These are phyloP conservation scores for Purpureocillium takamizusanense DNA, from an alignment of 2,329 filamentous ascomycete species.

Conservation along the genomic window DNA sequence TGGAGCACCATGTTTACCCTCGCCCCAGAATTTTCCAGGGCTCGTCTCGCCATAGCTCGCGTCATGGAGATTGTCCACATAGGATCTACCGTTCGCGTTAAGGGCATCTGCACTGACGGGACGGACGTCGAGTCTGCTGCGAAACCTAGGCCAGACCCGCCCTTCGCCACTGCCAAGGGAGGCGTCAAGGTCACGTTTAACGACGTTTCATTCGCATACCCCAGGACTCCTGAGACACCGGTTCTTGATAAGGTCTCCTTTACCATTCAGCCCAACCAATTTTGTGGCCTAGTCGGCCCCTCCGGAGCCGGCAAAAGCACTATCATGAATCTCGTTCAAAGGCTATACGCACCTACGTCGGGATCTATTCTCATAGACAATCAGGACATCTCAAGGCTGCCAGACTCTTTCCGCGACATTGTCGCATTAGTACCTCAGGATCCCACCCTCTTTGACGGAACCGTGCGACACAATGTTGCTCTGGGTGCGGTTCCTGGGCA, in stretches of 20 bases:
- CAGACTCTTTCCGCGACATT: conserved; percentile 27
- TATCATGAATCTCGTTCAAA: conserved; percentile 36
- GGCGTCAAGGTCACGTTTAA: too few relatives aligned
- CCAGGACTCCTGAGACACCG: neutral
- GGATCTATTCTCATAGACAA: conserved; percentile 42
- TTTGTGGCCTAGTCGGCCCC: conserved; percentile 29
- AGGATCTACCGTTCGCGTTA: conserved; percentile 1
- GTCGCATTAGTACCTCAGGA: conserved; percentile 44
- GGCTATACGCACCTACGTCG: conserved; percentile 41
- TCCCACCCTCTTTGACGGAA: conserved; percentile 39
- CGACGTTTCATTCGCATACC: too few relatives aligned
- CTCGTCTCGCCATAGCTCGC: conserved; percentile 40
- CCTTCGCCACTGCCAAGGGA: too few relatives aligned
- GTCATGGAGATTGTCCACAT: conserved; percentile 26
- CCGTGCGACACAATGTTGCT: conserved; percentile 36
- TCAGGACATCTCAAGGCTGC: conserved; percentile 24
- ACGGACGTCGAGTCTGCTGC: too few relatives aligned
- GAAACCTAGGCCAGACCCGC: too few relatives aligned
- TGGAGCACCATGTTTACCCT: conserved; percentile 58
- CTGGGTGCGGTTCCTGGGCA: conserved; percentile 42
- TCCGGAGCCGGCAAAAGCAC: conserved; percentile 39
- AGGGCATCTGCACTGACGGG: too few relatives aligned
- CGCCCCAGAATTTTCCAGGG: conserved; percentile 53
- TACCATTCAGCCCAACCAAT: conserved; percentile 11
- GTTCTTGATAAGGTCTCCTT: neutral